These are phyloP conservation scores for Naganishia onofrii DNA, from an alignment of 768 basidiomycete species.

Conservation along the genomic window DNA sequence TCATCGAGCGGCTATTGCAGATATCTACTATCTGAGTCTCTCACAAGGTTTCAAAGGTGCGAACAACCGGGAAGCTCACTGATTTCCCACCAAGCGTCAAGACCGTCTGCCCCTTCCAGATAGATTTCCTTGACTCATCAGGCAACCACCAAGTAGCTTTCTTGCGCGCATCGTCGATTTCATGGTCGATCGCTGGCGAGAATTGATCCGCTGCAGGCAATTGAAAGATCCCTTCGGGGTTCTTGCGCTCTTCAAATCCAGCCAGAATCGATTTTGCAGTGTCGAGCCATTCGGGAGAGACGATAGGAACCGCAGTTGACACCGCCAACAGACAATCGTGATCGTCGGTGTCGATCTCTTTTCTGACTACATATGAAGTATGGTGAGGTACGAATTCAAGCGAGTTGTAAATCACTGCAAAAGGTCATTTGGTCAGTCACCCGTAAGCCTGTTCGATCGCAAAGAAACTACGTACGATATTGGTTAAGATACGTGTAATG, in stretches of 20 bases:
- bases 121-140: neutral
- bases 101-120: conserved; percentile 25
- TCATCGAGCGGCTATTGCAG: conserved; percentile 12
- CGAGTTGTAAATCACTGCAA: conserved; percentile 14
- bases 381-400: neutral
- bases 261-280: neutral
- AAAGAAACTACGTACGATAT: neutral
- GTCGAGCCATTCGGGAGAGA: conserved; percentile 17
- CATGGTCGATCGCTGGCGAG: neutral
- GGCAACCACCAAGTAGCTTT: conserved; percentile 18
- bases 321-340: conserved; percentile 18
- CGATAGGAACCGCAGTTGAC: conserved; percentile 7
- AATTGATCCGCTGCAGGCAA: neutral
- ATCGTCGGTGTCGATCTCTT: neutral
- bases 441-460: neutral
- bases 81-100: conserved; percentile 12
- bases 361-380: conserved; percentile 1
- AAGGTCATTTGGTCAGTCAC: neutral
- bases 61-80: neutral
- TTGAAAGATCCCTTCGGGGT: neutral
- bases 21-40: neutral
- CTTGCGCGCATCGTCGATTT: conserved; percentile 3
- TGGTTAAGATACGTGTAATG: conserved; percentile 1
- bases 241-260: neutral
- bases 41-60: neutral